phyloP scores from a whole-genome alignment of 352 stramenopile species.

The Phytophthora europaea region DNA sequence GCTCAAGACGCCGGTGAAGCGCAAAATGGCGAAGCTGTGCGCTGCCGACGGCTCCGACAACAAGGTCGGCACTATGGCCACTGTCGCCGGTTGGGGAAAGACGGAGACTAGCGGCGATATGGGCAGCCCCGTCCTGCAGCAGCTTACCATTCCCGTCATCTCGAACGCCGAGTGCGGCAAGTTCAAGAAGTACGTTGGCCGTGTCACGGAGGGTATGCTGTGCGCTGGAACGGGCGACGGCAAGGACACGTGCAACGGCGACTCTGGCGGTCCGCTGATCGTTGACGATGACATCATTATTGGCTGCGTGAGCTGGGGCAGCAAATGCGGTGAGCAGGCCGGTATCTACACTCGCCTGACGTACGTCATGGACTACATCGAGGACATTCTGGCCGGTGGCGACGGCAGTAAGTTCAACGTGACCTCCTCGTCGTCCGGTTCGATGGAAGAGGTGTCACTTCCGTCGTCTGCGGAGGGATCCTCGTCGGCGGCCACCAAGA shows the following conservation, averaged over 20 bases:
- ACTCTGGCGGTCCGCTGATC: conserved; percentile 71
- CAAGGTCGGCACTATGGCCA: conserved; percentile 54
- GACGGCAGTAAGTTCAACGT: conserved; percentile 35
- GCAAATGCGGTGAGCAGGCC: conserved; percentile 58
- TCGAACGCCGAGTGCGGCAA: conserved; percentile 67
- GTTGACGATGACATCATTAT: conserved; percentile 58
- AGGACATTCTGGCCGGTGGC: conserved; percentile 57
- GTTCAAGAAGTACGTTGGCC: conserved; percentile 52
- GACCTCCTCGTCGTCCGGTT: conserved; percentile 11
- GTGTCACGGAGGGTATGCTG: conserved; percentile 68
- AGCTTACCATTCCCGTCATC: conserved; percentile 66
- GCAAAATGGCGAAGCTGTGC: conserved; percentile 47
- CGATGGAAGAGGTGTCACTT: not conserved
- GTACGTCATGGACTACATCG: conserved; percentile 67
- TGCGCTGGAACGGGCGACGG: conserved; percentile 58
- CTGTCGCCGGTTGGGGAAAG: conserved; percentile 65
- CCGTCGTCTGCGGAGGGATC: conserved; percentile 7
- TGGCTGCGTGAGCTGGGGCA: conserved; percentile 76
- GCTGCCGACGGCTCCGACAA: conserved; percentile 56
- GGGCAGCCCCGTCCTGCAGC: conserved; percentile 42
- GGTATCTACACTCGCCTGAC: conserved; percentile 68
- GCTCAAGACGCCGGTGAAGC: conserved; percentile 48
- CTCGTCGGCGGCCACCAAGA: not conserved
- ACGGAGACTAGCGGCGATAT: conserved; percentile 43
- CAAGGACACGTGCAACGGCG: conserved; percentile 72